A percentile compares a stretch with the other conserved stretches of the same genome.
phyloP scores from a whole-genome alignment of 306 rosid genomes.

The Benincasa hispida region DNA sequence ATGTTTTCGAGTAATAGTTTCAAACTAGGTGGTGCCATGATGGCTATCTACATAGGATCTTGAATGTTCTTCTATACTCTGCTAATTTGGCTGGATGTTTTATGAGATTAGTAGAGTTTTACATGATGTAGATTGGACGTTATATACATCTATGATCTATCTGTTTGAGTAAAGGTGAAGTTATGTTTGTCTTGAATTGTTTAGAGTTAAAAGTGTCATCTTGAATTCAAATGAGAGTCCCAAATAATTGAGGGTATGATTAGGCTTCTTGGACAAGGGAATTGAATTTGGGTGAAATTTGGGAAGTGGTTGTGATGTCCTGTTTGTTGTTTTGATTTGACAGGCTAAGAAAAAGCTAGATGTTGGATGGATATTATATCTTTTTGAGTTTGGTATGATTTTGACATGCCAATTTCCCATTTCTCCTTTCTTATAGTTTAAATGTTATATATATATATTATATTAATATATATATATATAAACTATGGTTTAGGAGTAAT shows the following conservation, averaged over 20 bases:
- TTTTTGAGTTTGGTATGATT: constrained; percentile 7
- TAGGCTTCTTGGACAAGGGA: constrained; percentile 1
- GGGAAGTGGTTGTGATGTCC: constrained; percentile 7
- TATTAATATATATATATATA: no score
- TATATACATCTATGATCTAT: neutral
- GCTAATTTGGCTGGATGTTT: neutral
- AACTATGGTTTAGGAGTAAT: neutral
- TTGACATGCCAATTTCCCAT: constrained; percentile 2
- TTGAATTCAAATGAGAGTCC: neutral
- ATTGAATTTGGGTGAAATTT: neutral
- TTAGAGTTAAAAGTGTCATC: neutral
- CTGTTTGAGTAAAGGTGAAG: neutral
- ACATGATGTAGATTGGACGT: neutral
- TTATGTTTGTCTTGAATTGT: neutral
- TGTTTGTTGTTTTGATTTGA: constrained; percentile 1
- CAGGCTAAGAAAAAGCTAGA: neutral
- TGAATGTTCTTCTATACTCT: neutral
- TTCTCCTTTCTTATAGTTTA: neutral
- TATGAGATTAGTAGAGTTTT: neutral
- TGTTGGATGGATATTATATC: neutral
- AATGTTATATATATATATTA: neutral
- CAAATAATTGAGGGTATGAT: neutral
- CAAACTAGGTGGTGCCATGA: neutral
- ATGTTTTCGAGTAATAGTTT: neutral
- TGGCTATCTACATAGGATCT: neutral